Base-by-base conservation (phyloP, 2,329 filamentous ascomycete genomes). In the Teratosphaeria viscida region DNA sequence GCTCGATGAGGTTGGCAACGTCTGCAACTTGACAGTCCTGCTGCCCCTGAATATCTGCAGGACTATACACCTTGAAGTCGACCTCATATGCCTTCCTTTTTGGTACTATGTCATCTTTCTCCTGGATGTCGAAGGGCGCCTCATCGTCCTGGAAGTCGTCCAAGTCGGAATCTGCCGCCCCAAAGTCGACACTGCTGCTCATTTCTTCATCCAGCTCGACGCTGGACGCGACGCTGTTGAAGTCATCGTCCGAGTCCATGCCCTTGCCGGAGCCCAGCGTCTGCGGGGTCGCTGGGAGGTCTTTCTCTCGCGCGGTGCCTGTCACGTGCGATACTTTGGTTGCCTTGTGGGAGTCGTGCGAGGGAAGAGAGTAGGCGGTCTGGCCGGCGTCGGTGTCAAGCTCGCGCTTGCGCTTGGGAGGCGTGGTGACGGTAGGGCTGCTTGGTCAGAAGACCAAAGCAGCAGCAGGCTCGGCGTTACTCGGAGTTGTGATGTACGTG, bases 221-320 rank as follows among this genome's bases (percentile, higher is more conserved):
- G 71, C 88, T 95, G 52, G 89, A 92, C 67, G 86, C 81, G 71
- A 86, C 85, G 68, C 89, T 95, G 82, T 94, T 88, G 74, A 92
- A 92, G 62, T 96, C 92, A 70, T 96, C 91, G 68, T 97, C 92
- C 8, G 92, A 96, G 77, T 96, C 91, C 92, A 96, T 96, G 64
- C 79, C 83, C 56, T 66, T 68, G 59, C 69, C 76, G 39, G 77
- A 79, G 63, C 62, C 74, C 67, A 67, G 68, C 58, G 64, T 72
- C 67, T 72, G 82, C 26, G 85, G 84, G 49, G 82, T 81, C 52
- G 77, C 76, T 47, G 74, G 72, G 59, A 71, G 68, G 66, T 73
- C 72, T 66, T 74, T 72, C 64, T 70, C 74, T 61, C 72, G 32
- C 8, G 32, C 49, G 23, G 23, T 57, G 39, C 29, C 37, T 32